Percentiles rank a stretch among this genome's conserved stretches.
These are phyloP conservation scores for Rhodotorula graminis DNA, from an alignment of 768 basidiomycete genomes.

Conservation along the genomic window DNA sequence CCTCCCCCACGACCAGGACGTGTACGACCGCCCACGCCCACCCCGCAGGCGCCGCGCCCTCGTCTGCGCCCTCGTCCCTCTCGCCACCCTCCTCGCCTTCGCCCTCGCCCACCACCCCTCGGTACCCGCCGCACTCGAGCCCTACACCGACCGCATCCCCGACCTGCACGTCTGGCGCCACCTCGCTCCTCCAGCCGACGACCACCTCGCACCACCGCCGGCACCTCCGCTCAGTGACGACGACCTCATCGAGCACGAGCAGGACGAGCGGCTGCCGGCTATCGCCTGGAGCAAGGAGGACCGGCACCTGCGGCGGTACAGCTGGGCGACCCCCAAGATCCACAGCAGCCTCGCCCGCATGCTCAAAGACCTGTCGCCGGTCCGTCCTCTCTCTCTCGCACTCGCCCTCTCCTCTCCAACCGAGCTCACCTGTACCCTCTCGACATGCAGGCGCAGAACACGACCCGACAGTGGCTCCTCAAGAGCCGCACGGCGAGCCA, in stretches of 20 bases:
- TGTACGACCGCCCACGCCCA: background rate
- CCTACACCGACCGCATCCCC: background rate
- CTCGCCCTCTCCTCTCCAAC: background rate
- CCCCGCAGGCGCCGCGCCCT: background rate
- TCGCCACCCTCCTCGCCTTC: background rate
- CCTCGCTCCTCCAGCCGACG: background rate
- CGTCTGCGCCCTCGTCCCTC: background rate
- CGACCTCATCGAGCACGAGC: background rate
- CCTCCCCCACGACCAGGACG: background rate
- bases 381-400: conserved; percentile 1
- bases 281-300: conserved; percentile 22
- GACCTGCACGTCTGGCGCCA: background rate
- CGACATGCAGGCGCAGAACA: conserved; percentile 2
- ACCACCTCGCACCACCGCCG: background rate
- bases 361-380: background rate
- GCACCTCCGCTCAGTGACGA: background rate
- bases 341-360: conserved; percentile 8
- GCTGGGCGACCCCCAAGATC: conserved; percentile 9
- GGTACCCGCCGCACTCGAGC: background rate
- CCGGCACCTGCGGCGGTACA: conserved; percentile 13
- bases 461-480: conserved; percentile 10
- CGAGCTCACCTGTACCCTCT: background rate
- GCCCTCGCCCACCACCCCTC: background rate
- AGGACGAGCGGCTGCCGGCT: background rate
- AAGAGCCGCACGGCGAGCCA: background rate